Evolutionary conservation across 495 filamentous ascomycete genomes (phyloP).

Genomic region (Penicillium coffeae): DNA sequence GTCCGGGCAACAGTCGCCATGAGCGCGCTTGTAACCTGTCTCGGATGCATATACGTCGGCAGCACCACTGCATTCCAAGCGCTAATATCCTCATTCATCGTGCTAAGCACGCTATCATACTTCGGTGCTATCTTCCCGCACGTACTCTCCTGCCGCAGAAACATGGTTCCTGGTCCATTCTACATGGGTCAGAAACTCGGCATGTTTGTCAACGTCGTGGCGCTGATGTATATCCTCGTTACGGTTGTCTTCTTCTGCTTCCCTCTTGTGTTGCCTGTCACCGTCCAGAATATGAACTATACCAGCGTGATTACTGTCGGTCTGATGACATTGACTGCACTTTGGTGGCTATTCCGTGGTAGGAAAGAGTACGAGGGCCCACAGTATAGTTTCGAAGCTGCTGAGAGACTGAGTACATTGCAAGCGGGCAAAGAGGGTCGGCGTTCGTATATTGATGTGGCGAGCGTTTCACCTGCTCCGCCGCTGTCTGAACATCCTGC

Average conservation of each 20-base stretch:
- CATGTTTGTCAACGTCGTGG: conserved; percentile 50
- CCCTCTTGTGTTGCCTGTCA: conserved; percentile 52
- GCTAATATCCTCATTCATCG: conserved; percentile 69
- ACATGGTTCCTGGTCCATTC: conserved; percentile 66
- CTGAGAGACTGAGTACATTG: conserved; percentile 22
- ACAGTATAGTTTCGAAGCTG: conserved; percentile 30
- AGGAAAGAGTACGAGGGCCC: conserved; percentile 29
- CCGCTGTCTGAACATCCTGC: conserved; percentile 7
- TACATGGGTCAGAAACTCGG: conserved; percentile 57
- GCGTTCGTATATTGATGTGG: conserved; percentile 21
- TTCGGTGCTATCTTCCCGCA: conserved; percentile 68
- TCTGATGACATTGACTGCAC: conserved; percentile 35
- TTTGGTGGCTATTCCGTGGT: conserved; percentile 31
- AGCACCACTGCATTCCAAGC: conserved; percentile 66
- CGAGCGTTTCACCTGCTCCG: conserved; percentile 1
- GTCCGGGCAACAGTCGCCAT: conserved; percentile 57
- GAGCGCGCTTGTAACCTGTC: conserved; percentile 54
- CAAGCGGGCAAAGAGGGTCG: conserved; percentile 23
- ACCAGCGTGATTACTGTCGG: conserved; percentile 60
- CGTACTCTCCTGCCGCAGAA: conserved; percentile 55
- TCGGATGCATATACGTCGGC: conserved; percentile 69
- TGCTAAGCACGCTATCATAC: conserved; percentile 70
- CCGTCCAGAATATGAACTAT: conserved; percentile 63
- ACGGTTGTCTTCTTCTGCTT: conserved; percentile 74
- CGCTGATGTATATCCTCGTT: conserved; percentile 57